phyloP scores from a whole-genome alignment of 257 asterid species.

The Ilex asprella region DNA sequence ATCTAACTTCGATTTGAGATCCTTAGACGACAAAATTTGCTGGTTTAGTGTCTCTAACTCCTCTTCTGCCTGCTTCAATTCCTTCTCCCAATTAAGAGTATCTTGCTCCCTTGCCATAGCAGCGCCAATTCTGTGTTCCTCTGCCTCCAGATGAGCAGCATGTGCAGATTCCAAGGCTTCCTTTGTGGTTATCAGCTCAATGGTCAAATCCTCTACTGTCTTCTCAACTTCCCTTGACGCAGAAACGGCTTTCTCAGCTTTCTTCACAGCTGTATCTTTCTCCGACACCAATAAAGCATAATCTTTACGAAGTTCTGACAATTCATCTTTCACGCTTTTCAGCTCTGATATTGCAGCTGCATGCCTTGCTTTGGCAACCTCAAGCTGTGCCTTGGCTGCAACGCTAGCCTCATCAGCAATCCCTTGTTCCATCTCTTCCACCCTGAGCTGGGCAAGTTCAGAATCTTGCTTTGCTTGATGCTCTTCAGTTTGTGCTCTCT shows the following conservation, averaged over 20 bases:
- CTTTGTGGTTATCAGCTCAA: conserved; percentile 71
- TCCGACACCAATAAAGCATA: conserved; percentile 44
- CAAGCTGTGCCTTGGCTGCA: conserved; percentile 96
- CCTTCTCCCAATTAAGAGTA: conserved; percentile 67
- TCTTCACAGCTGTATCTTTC: conserved; percentile 49
- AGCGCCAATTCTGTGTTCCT: conserved; percentile 77
- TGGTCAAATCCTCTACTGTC: conserved; percentile 75
- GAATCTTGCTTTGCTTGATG: conserved; percentile 93
- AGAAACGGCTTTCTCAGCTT: conserved; percentile 60
- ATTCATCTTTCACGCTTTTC: conserved; percentile 42
- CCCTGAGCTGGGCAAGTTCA: conserved; percentile 79
- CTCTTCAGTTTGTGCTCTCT: conserved; percentile 84
- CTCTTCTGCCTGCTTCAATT: conserved; percentile 56
- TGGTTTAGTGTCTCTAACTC: conserved; percentile 53
- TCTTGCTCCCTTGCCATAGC: conserved; percentile 84
- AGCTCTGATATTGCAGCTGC: conserved; percentile 70
- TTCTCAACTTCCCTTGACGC: conserved; percentile 69
- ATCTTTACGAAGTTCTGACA: conserved; percentile 58
- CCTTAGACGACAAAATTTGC: conserved; percentile 46
- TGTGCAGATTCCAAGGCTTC: conserved; percentile 83
- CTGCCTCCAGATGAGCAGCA: conserved; percentile 86
- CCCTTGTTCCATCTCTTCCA: conserved; percentile 89
- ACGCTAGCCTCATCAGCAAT: conserved; percentile 74
- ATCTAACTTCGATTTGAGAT: conserved; percentile 56
- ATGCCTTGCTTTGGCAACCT: conserved; percentile 84